Evolutionary conservation across 2,329 filamentous ascomycete genomes (phyloP).

Genomic region (Coniella vitis): DNA sequence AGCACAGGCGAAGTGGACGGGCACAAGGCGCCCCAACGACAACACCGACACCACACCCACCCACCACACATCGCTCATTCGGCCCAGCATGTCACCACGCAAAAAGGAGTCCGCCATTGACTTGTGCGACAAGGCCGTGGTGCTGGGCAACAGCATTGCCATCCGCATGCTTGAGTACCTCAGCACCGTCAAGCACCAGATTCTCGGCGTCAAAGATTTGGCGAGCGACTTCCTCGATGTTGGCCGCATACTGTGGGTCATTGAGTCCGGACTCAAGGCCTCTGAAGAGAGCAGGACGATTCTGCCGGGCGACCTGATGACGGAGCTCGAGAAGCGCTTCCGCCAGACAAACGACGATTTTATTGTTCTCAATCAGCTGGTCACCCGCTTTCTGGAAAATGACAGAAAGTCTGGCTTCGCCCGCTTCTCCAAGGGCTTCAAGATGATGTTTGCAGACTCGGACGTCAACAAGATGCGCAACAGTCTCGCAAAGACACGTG

Average conservation of each 20-base stretch:
- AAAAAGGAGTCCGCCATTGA: constrained; percentile 32
- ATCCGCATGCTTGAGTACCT: constrained; percentile 60
- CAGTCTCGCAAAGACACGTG: constrained; percentile 50
- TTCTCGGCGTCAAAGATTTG: constrained; percentile 50
- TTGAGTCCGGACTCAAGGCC: constrained; percentile 53
- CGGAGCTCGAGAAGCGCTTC: constrained; percentile 60
- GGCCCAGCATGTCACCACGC: constrained; percentile 15
- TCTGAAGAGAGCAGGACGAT: constrained; percentile 39
- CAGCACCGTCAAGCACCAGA: constrained; percentile 46
- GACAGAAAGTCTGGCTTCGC: constrained; percentile 56
- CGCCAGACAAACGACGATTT: constrained; percentile 55
- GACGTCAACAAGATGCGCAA: constrained; percentile 54
- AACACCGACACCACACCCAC: neutral
- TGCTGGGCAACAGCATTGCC: constrained; percentile 56
- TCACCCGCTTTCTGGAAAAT: constrained; percentile 54
- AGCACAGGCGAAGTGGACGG: too few relatives aligned
- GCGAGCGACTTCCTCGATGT: constrained; percentile 62
- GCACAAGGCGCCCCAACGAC: too few relatives aligned
- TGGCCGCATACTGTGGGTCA: constrained; percentile 59
- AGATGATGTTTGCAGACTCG: constrained; percentile 55
- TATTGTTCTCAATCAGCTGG: constrained; percentile 55
- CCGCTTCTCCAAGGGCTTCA: constrained; percentile 53
- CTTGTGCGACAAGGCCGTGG: constrained; percentile 52
- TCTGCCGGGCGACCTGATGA: constrained; percentile 53
- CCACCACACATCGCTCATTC: neutral